A percentile compares a stretch with the other conserved stretches of the same genome.
phyloP scores from a whole-genome alignment of 306 rosid genomes.

The Malus orientalis region DNA sequence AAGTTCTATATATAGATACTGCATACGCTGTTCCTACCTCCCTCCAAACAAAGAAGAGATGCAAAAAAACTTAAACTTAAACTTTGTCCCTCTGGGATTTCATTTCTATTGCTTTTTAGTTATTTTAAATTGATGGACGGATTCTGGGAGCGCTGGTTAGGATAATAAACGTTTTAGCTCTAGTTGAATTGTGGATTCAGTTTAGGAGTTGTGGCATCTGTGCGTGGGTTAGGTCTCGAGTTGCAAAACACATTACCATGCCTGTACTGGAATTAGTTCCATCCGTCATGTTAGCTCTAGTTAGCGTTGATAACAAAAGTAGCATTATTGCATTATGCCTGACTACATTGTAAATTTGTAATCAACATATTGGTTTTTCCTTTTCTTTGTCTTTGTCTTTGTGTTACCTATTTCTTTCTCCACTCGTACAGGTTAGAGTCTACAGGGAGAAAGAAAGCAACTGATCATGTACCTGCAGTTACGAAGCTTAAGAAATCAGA shows the following conservation, averaged over 20 bases:
- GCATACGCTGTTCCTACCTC: too few relatives aligned
- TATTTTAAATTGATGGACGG: too few relatives aligned
- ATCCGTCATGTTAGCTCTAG: background rate
- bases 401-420: conserved; percentile 11
- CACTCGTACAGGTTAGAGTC: conserved; percentile 53
- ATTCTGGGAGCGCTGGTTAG: too few relatives aligned
- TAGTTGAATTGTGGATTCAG: background rate
- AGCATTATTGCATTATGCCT: background rate
- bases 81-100: too few relatives aligned
- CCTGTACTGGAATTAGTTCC: background rate
- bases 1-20: background rate
- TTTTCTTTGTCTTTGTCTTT: too few relatives aligned
- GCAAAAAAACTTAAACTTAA: too few relatives aligned
- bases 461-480: conserved; percentile 92
- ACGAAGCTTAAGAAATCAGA: conserved; percentile 98
- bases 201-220: background rate
- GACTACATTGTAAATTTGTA: background rate
- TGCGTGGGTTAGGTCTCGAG: background rate
- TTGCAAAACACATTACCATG: background rate
- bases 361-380: too few relatives aligned
- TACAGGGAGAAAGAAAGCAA: conserved; percentile 71
- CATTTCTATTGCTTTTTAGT: too few relatives aligned
- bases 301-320: background rate
- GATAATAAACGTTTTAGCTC: background rate
- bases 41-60: too few relatives aligned